A percentile compares a stretch with the other conserved stretches of the same genome.
These are phyloP conservation scores for Ballota nigra DNA, from an alignment of 257 asterid species.

Conservation along the genomic window DNA sequence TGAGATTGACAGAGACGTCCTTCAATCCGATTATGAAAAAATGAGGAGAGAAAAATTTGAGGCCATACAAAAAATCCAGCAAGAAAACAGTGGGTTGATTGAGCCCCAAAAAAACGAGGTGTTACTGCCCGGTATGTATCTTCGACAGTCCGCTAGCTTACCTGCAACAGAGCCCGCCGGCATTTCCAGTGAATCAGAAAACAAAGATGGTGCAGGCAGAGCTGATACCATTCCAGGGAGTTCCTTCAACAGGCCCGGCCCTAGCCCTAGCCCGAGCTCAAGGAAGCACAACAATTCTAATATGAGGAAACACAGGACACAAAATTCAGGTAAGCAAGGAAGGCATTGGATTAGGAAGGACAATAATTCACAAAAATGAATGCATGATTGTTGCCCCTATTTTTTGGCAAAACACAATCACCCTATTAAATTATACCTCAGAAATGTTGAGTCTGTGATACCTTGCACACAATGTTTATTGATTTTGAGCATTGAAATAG, in stretches of 20 bases:
- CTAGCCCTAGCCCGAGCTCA: neutral
- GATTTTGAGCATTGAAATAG: neutral
- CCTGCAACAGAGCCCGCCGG: conserved; percentile 38
- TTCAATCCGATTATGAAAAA: conserved; percentile 62
- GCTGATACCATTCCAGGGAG: conserved; percentile 38
- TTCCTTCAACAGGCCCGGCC: conserved; percentile 43
- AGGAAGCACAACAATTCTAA: conserved; percentile 43
- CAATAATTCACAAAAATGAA: conserved; percentile 13
- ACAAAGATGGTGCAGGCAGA: conserved; percentile 25
- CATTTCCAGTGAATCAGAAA: conserved; percentile 28
- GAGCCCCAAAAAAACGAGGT: conserved; percentile 70
- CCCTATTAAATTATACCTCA: neutral
- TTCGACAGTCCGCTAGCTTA: conserved; percentile 50
- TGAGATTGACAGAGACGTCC: conserved; percentile 38
- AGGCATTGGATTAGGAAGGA: conserved; percentile 71
- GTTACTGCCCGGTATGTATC: conserved; percentile 75
- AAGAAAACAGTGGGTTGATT: conserved; percentile 77
- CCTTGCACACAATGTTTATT: neutral
- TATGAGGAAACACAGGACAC: conserved; percentile 47
- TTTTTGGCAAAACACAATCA: neutral
- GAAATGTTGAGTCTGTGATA: neutral
- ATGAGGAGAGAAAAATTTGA: conserved; percentile 65
- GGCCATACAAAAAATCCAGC: conserved; percentile 60
- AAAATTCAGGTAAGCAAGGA: conserved; percentile 51
- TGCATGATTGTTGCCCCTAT: neutral